phyloP scores from a whole-genome alignment of 805 yeast genomes.

The Ogataea allantospora region DNA sequence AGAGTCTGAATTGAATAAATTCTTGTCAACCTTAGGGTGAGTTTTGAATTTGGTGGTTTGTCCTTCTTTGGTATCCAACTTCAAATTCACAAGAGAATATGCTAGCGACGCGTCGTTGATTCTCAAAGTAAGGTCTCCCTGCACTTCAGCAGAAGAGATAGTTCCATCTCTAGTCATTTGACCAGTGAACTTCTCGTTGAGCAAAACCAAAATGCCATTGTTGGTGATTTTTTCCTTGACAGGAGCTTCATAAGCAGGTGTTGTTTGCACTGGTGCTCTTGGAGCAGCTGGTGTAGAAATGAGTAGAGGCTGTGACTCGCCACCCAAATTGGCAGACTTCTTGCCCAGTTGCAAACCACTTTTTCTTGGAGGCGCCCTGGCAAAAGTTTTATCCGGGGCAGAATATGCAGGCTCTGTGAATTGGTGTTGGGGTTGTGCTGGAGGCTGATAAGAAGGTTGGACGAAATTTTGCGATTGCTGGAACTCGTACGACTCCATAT shows the following conservation, averaged over 20 bases:
- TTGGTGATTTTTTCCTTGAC: slow-evolving; percentile 41
- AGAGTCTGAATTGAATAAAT: slow-evolving; percentile 54
- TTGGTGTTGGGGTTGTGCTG: slow-evolving; percentile 22
- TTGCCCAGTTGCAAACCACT: slow-evolving; percentile 81
- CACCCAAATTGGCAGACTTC: slow-evolving; percentile 32
- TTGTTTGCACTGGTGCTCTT: slow-evolving; percentile 20
- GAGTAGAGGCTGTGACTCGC: slow-evolving; percentile 31
- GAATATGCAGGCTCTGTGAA: slow-evolving; percentile 13
- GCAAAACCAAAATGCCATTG: slow-evolving; percentile 75
- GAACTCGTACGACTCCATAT: slow-evolving; percentile 41
- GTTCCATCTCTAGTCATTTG: slow-evolving; percentile 83
- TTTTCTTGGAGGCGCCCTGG: slow-evolving; percentile 47
- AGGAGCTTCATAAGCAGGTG: slow-evolving; percentile 24
- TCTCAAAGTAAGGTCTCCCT: slow-evolving; percentile 88
- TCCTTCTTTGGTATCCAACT: slow-evolving; percentile 45
- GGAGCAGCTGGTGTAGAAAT: slow-evolving; percentile 27
- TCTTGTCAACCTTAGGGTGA: slow-evolving; percentile 92
- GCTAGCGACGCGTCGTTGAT: slow-evolving; percentile 75
- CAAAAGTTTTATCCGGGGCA: slow-evolving; percentile 10
- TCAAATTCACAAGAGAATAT: slow-evolving; percentile 59
- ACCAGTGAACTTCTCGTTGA: slow-evolving; percentile 77
- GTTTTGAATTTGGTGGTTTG: slow-evolving; percentile 74
- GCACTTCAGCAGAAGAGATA: slow-evolving; percentile 65
- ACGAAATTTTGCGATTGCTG: slow-evolving; percentile 24
- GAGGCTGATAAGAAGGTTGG: slow-evolving; percentile 23